phyloP scores from a whole-genome alignment of 495 filamentous ascomycete species.

The Astrothelium subdiscretum region DNA sequence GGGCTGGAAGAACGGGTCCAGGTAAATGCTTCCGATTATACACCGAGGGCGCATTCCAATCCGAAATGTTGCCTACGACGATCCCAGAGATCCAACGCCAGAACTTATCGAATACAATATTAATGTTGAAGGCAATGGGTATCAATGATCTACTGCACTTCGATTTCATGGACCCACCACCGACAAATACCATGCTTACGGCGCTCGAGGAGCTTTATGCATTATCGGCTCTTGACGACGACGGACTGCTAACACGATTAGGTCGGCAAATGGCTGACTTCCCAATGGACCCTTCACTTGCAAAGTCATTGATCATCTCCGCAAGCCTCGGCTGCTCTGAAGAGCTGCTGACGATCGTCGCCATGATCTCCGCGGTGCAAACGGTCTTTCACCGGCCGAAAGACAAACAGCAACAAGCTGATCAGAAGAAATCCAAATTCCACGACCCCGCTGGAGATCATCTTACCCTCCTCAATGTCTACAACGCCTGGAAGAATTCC shows the following conservation, averaged over 20 bases:
- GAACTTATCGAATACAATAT: slow-evolving; percentile 86
- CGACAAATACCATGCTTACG: slow-evolving; percentile 94
- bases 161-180: slow-evolving; percentile 97
- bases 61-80: slow-evolving; percentile 91
- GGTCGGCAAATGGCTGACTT: slow-evolving; percentile 98
- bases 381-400: slow-evolving; percentile 90
- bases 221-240: slow-evolving; percentile 83
- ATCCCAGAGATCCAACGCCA: slow-evolving; percentile 96
- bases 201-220: slow-evolving; percentile 93
- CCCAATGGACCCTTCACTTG: slow-evolving; percentile 80
- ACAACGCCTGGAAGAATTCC: slow-evolving; percentile 82
- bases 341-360: slow-evolving; percentile 86
- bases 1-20: slow-evolving; percentile 71
- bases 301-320: slow-evolving; percentile 80
- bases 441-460: slow-evolving; percentile 93
- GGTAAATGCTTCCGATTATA: slow-evolving; percentile 96
- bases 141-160: slow-evolving; percentile 97
- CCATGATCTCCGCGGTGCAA: slow-evolving; percentile 71
- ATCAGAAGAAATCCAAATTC: slow-evolving; percentile 96
- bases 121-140: slow-evolving; percentile 99
- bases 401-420: slow-evolving; percentile 90
- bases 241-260: slow-evolving; percentile 84
- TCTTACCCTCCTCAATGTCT: slow-evolving; percentile 88
- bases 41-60: slow-evolving; percentile 90
- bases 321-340: slow-evolving; percentile 84